Base-by-base conservation (phyloP, 495 filamentous ascomycete species). In the Aspergillus ostianus region DNA sequence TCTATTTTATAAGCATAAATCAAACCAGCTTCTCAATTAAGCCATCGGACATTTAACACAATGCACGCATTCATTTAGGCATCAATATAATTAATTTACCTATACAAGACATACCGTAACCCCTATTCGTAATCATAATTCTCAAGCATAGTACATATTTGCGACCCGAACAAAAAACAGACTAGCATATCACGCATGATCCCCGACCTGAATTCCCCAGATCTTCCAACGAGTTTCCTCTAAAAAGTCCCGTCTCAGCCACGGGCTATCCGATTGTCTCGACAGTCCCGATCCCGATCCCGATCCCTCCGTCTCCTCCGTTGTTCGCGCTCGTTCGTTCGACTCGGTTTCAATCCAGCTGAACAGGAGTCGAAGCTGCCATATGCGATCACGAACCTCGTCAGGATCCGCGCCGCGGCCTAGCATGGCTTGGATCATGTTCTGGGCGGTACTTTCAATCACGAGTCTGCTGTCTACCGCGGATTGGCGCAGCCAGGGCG, bases 381-480 rank as follows among this genome's bases (percentile, higher is more conserved):
- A 82, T 54, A 97, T 66, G 2, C 85, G 77, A 70, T 94, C 90
- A 44, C 85, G 74, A 6, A 77, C 57, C 58, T 74, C 69, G 51
- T 77, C 75, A 0, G 71, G 63, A 50, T 80, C 64, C 73, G 66
- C 71, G 8, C 69, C 68, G 8, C 70, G 72, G 26, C 73, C 71
- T 9, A 57, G 63, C 4, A 70, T 69, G 2, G 73, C 70, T 47
- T 73, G 68, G n/a, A 77, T 83, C 47, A 84, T 80, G 47, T 85
- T 85, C 4, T 78, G 77, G 46, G 90, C 73, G 23, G 82, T 86
- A 23, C 80, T 80, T 58, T 87, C 82, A 23, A 97, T 76, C 20
- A 89, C 82, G 8, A 98, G 76, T 51, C 87, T 80, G 46, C 85
- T 84, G 73, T 98, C 94, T 6, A 97, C 88, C 6, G 87, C 85